Evolutionary conservation across 108 stramenopile genomes (phyloP).

Genomic region (Seminavis robusta): DNA sequence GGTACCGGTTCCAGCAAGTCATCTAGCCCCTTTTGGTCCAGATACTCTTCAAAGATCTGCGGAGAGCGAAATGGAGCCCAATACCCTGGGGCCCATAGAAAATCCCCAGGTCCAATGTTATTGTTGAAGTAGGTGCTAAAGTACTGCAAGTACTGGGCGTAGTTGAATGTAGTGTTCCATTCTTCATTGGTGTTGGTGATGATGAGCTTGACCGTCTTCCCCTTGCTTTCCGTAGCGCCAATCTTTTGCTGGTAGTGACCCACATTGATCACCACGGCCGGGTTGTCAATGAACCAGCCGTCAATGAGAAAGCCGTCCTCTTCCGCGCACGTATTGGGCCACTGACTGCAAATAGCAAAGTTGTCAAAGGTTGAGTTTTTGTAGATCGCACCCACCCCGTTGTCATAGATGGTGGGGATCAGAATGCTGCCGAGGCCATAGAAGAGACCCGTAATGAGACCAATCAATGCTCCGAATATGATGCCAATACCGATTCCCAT

Average conservation of each 20-base stretch:
- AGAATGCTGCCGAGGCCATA: too few relatives aligned
- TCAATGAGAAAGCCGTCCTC: slow-evolving; percentile 3
- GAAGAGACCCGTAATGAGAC: slow-evolving; percentile 4
- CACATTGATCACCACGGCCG: slow-evolving; percentile 23
- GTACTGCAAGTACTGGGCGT: slow-evolving; percentile 26
- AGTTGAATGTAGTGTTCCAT: slow-evolving; percentile 6
- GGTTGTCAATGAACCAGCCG: slow-evolving; percentile 27
- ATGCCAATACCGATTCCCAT: slow-evolving; percentile 3
- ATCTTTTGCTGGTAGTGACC: slow-evolving; percentile 12
- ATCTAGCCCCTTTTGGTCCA: slow-evolving; percentile 11
- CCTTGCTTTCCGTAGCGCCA: not conserved
- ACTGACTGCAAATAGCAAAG: slow-evolving; percentile 20
- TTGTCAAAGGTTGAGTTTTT: slow-evolving; percentile 11
- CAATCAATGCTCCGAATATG: slow-evolving; percentile 2
- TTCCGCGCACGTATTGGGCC: slow-evolving; percentile 12
- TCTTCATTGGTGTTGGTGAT: slow-evolving; percentile 25
- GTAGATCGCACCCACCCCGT: slow-evolving; percentile 6
- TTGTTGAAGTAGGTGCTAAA: slow-evolving; percentile 20
- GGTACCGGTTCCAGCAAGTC: slow-evolving; percentile 14
- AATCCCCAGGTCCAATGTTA: slow-evolving; percentile 19
- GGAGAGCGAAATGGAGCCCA: slow-evolving; percentile 15
- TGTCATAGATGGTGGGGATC: slow-evolving; percentile 10
- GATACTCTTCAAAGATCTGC: slow-evolving; percentile 25
- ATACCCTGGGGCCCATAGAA: slow-evolving; percentile 20
- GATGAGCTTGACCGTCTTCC: slow-evolving; percentile 20